Conservation (phyloP, 1,284 basidiomycete species). For the Cutaneotrichosporon sp. region DNA sequence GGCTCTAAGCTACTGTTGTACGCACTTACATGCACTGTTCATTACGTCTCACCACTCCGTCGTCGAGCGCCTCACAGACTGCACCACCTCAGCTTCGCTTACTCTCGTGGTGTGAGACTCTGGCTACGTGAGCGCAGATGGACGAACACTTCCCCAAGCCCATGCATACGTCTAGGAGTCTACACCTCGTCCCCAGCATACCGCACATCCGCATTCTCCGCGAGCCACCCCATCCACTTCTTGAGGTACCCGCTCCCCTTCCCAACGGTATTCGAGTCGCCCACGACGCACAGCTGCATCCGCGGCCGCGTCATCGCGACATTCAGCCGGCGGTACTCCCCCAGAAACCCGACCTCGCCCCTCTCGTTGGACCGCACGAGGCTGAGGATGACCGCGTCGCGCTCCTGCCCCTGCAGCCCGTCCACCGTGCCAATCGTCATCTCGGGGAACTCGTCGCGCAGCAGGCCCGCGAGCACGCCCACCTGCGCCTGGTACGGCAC, state of each 20-base stretch:
- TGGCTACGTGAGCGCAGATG: too few species aligned
- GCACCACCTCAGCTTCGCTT: too few species aligned
- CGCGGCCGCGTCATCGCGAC: slow-evolving; percentile 94
- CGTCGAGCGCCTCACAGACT: too few species aligned
- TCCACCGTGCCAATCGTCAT: slow-evolving; percentile 90
- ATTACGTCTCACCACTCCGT: too few species aligned
- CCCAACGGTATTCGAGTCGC: slow-evolving; percentile 83
- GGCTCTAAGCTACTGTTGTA: too few species aligned
- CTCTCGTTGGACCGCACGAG: slow-evolving; percentile 80
- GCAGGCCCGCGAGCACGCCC: slow-evolving; percentile 68
- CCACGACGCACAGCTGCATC: slow-evolving; percentile 88
- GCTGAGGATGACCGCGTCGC: slow-evolving; percentile 75
- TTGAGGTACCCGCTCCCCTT: slow-evolving; percentile 81
- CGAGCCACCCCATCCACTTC: slow-evolving; percentile 87
- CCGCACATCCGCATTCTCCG: slow-evolving; percentile 82
- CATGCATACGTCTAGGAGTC: not conserved
- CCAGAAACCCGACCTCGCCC: slow-evolving; percentile 88
- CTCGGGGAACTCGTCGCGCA: slow-evolving; percentile 69
- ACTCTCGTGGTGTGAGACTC: too few species aligned
- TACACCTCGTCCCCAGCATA: slow-evolving; percentile 63
- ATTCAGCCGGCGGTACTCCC: slow-evolving; percentile 85
- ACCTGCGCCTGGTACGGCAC: slow-evolving; percentile 97
- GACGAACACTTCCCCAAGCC: too few species aligned
- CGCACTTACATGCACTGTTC: not conserved
- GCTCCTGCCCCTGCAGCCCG: slow-evolving; percentile 88